Evolutionary conservation across 208 protist species (phyloP).

Genomic region (Wallacemonas sp.): DNA sequence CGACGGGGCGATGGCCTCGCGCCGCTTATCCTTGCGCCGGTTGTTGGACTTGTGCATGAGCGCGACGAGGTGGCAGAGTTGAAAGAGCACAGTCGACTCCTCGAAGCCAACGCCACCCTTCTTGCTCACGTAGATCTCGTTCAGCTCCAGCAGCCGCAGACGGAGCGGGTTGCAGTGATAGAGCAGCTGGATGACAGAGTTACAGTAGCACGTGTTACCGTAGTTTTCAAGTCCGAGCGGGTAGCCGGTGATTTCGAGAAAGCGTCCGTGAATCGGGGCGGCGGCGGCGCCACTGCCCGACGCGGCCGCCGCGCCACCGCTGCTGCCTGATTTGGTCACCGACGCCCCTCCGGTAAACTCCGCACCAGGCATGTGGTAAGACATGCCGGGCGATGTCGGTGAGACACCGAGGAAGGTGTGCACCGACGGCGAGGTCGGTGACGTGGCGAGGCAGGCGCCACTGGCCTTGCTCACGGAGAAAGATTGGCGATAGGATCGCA

Average conservation of each 20-base stretch:
- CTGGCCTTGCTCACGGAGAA: slow-evolving; percentile 33
- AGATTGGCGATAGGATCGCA: slow-evolving; percentile 67
- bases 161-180: slow-evolving; percentile 90
- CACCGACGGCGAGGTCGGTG: slow-evolving; percentile 19
- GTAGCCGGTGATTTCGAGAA: slow-evolving; percentile 72
- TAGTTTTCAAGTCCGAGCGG: slow-evolving; percentile 88
- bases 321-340: neutral
- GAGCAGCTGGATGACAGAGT: slow-evolving; percentile 87
- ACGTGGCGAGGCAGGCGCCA: slow-evolving; percentile 9
- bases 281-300: slow-evolving; percentile 1
- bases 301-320: neutral
- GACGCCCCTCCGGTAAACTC: neutral
- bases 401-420: slow-evolving; percentile 4
- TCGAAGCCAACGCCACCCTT: slow-evolving; percentile 61
- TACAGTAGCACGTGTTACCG: slow-evolving; percentile 91
- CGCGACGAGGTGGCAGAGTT: slow-evolving; percentile 67
- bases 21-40: slow-evolving; percentile 35
- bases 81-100: slow-evolving; percentile 55
- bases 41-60: slow-evolving; percentile 89
- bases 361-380: slow-evolving; percentile 6
- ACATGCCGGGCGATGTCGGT: slow-evolving; percentile 1
- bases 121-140: slow-evolving; percentile 55
- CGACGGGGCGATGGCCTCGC: slow-evolving; percentile 31
- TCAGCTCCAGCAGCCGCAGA: slow-evolving; percentile 66
- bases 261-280: slow-evolving; percentile 48